Percentiles rank a stretch among this genome's conserved stretches.
phyloP scores from a whole-genome alignment of 148 eudicot genomes.

The Hydrangea macrophylla region DNA sequence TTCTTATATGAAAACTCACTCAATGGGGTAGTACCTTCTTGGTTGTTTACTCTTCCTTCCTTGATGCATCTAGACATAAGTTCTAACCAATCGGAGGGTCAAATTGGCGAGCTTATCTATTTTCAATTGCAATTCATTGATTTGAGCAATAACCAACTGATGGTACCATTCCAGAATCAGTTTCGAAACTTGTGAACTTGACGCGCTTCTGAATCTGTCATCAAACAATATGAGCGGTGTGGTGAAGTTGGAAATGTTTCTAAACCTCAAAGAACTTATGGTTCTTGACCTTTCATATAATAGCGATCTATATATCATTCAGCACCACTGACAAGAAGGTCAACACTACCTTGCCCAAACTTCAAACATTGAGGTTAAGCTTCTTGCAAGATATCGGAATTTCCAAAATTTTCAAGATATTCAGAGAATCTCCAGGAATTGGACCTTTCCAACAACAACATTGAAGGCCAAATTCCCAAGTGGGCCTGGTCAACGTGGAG shows the following conservation, averaged over 20 bases:
- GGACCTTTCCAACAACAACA: constrained; percentile 21
- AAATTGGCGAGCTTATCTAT: constrained; percentile 5
- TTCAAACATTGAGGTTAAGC: background rate
- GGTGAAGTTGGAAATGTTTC: constrained; percentile 12
- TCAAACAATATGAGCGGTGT: constrained; percentile 27
- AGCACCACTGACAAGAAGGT: background rate
- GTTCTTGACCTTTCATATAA: constrained; percentile 5
- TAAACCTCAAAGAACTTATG: background rate
- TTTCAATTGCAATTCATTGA: background rate
- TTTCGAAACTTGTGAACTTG: constrained; percentile 13
- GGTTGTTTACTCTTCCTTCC: constrained; percentile 23
- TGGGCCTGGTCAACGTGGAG: constrained; percentile 4
- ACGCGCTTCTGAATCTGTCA: background rate
- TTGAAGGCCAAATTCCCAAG: constrained; percentile 7
- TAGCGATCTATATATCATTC: constrained; percentile 10
- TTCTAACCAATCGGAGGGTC: constrained; percentile 15
- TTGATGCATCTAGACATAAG: background rate
- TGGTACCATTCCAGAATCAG: constrained; percentile 9
- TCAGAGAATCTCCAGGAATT: background rate
- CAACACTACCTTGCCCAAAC: background rate
- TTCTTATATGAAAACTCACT: constrained; percentile 7
- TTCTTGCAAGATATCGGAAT: constrained; percentile 20
- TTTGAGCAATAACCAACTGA: constrained; percentile 2
- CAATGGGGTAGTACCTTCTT: constrained; percentile 23
- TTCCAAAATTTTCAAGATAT: constrained; percentile 14